These are phyloP conservation scores for Colletotrichum brevisporum DNA, from an alignment of 2,329 filamentous ascomycete species.

Conservation along the genomic window DNA sequence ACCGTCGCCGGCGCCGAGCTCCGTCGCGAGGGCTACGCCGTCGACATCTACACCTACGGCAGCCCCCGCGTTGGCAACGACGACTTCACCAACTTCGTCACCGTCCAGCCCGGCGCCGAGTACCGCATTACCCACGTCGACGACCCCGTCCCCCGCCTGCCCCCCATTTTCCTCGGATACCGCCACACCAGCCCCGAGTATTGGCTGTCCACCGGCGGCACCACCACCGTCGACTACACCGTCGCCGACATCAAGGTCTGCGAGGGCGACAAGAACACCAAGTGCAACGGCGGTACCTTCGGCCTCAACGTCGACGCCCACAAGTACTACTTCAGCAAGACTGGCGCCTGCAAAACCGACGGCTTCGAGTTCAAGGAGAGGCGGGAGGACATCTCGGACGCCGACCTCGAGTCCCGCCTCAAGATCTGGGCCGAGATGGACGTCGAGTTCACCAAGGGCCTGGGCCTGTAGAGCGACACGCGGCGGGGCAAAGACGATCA, in stretches of 20 bases:
- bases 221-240: conserved; percentile 53
- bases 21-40: conserved; percentile 59
- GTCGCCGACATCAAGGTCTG: conserved; percentile 61
- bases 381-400: conserved; percentile 47
- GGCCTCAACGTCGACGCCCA: conserved; percentile 63
- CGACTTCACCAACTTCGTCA: conserved; percentile 67
- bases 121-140: conserved; percentile 77
- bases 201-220: conserved; percentile 64
- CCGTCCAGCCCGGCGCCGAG: conserved; percentile 64
- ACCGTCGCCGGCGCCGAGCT: conserved; percentile 72
- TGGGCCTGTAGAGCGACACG: not conserved
- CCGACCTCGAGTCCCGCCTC: conserved; percentile 56
- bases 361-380: conserved; percentile 37
- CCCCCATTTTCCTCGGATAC: conserved; percentile 72
- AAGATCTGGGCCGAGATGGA: conserved; percentile 54
- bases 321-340: conserved; percentile 62
- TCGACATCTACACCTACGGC: conserved; percentile 77
- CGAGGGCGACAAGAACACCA: conserved; percentile 60
- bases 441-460: conserved; percentile 43
- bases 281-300: conserved; percentile 65
- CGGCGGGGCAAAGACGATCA: not conserved
- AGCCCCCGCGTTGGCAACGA: conserved; percentile 75
- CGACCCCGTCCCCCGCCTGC: conserved; percentile 79
- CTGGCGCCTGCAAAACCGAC: conserved; percentile 55
- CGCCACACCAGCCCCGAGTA: conserved; percentile 79